phyloP scores from a whole-genome alignment of 1,284 basidiomycete genomes.

The Trichosporon coremiiforme region DNA sequence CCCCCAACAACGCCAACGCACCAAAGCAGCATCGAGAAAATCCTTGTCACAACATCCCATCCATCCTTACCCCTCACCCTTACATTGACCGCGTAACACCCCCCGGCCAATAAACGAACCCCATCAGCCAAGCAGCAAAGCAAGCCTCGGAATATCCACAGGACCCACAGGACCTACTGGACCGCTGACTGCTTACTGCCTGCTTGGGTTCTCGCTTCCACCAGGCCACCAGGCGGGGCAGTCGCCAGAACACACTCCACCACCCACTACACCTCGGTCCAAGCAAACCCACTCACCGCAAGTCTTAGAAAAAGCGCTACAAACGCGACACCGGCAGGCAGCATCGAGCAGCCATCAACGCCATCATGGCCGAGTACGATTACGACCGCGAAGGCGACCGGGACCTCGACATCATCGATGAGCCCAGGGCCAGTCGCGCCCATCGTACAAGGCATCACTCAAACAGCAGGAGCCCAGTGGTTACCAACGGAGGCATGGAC shows the following conservation, averaged over 20 bases:
- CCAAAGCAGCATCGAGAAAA: not conserved
- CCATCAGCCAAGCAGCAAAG: slow-evolving; percentile 8
- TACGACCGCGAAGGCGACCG: slow-evolving; percentile 16
- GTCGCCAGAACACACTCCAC: not conserved
- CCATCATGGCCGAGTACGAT: slow-evolving; percentile 13
- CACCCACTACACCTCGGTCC: not conserved
- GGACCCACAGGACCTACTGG: not conserved
- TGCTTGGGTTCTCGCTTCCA: slow-evolving; percentile 1
- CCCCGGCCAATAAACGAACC: slow-evolving; percentile 8
- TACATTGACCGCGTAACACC: slow-evolving; percentile 1
- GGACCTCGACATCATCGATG: not conserved
- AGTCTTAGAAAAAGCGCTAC: not conserved
- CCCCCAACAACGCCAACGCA: not conserved
- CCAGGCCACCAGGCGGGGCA: not conserved
- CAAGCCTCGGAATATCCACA: not conserved
- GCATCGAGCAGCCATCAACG: not conserved
- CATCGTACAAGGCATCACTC: slow-evolving; percentile 24
- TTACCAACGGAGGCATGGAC: slow-evolving; percentile 23
- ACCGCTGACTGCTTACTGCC: not conserved
- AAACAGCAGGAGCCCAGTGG: slow-evolving; percentile 28
- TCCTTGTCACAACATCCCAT: not conserved
- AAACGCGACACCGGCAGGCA: not conserved
- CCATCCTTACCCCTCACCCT: not conserved
- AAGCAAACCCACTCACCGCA: not conserved
- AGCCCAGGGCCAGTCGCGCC: slow-evolving; percentile 4